phyloP scores from a whole-genome alignment of 768 basidiomycete species.

The Dentipellis sp. region DNA sequence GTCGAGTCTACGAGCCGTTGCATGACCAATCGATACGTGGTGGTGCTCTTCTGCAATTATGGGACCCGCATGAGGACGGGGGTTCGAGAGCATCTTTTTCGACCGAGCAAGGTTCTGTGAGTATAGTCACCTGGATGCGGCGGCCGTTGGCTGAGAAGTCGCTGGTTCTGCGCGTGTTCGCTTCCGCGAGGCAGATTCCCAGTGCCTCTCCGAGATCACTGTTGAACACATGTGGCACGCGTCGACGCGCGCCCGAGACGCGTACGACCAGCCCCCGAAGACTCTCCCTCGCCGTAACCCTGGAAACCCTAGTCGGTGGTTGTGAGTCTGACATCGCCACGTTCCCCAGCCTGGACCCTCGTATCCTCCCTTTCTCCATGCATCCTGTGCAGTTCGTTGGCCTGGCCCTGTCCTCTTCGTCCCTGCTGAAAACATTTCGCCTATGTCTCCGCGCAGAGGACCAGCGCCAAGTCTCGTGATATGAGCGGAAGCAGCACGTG shows the following conservation, averaged over 20 bases:
- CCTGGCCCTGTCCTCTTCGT: too few species aligned
- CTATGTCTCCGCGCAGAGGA: too few species aligned
- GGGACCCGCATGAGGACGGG: too few species aligned
- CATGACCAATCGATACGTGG: background rate
- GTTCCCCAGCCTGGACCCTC: too few species aligned
- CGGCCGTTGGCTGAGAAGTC: background rate
- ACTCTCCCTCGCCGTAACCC: background rate
- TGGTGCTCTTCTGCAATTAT: too few species aligned
- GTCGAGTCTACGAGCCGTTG: too few species aligned
- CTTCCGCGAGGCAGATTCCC: background rate
- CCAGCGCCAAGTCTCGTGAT: background rate
- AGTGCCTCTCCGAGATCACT: background rate
- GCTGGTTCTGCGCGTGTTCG: background rate
- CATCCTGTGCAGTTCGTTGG: too few species aligned
- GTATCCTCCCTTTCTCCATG: too few species aligned
- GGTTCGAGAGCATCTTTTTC: background rate
- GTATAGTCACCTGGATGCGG: background rate
- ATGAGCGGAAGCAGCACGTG: constrained; percentile 5
- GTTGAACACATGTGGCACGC: background rate
- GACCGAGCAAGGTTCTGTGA: background rate
- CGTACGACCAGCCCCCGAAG: background rate
- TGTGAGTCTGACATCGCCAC: background rate
- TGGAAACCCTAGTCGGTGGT: background rate
- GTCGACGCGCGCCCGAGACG: background rate
- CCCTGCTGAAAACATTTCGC: too few species aligned